A percentile compares a stretch with the other conserved stretches of the same genome.
phyloP scores from a whole-genome alignment of 192 early-diverging fungal species.

The Umbelopsis sp. region DNA sequence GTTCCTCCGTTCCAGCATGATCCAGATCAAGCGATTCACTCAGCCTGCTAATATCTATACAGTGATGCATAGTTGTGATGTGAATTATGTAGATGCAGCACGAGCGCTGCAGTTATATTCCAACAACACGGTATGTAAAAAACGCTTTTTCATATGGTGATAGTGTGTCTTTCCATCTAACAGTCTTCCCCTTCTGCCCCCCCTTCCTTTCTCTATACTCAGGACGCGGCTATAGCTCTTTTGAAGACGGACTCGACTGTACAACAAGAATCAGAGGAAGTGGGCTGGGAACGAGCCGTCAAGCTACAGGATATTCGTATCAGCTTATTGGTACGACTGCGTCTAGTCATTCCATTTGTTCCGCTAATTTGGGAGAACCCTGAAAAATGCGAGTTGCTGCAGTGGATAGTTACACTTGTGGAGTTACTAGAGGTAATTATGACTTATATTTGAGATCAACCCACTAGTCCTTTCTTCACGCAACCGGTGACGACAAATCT shows the following conservation, averaged over 20 bases:
- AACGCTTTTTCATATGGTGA: too few relatives aligned
- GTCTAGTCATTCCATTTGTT: conserved; percentile 47
- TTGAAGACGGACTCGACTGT: conserved; percentile 26
- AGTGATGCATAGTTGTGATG: conserved; percentile 51
- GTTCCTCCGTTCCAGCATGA: conserved; percentile 42
- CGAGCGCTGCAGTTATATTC: conserved; percentile 35
- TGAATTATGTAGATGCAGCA: conserved; percentile 44
- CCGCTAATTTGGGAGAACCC: conserved; percentile 53
- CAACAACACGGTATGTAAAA: conserved; percentile 33
- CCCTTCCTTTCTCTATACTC: neutral
- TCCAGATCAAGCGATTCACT: conserved; percentile 47
- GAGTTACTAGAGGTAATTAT: conserved; percentile 44
- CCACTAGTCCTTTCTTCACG: too few relatives aligned
- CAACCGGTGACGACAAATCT: too few relatives aligned
- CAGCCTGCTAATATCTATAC: conserved; percentile 40
- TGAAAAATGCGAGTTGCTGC: conserved; percentile 43
- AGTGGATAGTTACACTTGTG: conserved; percentile 44
- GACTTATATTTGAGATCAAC: too few relatives aligned
- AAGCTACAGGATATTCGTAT: conserved; percentile 40
- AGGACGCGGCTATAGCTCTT: conserved; percentile 35
- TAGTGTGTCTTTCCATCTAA: neutral
- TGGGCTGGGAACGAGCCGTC: conserved; percentile 11
- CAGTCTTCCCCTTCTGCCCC: neutral
- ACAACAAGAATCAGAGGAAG: conserved; percentile 16
- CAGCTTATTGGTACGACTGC: conserved; percentile 48